A percentile compares a stretch with the other conserved stretches of the same genome.
These are phyloP conservation scores for Petunia axillaris DNA, from an alignment of 257 asterid genomes.

Conservation along the genomic window DNA sequence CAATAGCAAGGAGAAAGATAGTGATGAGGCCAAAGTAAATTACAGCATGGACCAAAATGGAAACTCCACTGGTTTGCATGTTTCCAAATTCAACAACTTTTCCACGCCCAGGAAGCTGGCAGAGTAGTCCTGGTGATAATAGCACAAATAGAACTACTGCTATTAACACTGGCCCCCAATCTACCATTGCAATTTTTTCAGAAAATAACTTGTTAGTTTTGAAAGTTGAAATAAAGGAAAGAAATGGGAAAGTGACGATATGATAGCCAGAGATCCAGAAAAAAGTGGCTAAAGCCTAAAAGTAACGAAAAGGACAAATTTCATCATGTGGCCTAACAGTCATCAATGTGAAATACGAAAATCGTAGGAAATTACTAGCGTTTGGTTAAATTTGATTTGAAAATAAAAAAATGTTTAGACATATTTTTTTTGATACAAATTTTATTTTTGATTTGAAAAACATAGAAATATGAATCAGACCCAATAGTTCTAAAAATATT, in stretches of 20 bases:
- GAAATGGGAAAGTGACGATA: no score
- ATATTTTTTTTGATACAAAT: no score
- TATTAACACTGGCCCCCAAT: slow-evolving; percentile 18
- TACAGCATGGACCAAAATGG: slow-evolving; percentile 10
- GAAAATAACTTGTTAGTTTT: background rate
- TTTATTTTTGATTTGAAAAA: no score
- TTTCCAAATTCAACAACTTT: slow-evolving; percentile 14
- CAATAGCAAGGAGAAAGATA: slow-evolving; percentile 20
- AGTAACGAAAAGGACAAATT: background rate
- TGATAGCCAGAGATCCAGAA: no score
- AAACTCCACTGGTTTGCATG: slow-evolving; percentile 18
- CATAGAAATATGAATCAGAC: no score
- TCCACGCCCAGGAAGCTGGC: slow-evolving; percentile 17
- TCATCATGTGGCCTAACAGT: no score
- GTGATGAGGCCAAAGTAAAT: slow-evolving; percentile 22
- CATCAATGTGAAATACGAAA: no score
- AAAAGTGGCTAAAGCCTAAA: background rate
- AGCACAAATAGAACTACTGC: slow-evolving; percentile 12
- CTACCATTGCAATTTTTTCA: background rate
- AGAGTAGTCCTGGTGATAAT: slow-evolving; percentile 16
- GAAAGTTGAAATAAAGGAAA: background rate
- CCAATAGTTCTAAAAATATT: no score
- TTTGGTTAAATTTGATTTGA: no score
- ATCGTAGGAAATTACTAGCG: no score
- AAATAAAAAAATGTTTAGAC: no score